Evolutionary conservation across 169 alveolate genomes (phyloP).

Genomic region (Plasmodium falciparum): DNA sequence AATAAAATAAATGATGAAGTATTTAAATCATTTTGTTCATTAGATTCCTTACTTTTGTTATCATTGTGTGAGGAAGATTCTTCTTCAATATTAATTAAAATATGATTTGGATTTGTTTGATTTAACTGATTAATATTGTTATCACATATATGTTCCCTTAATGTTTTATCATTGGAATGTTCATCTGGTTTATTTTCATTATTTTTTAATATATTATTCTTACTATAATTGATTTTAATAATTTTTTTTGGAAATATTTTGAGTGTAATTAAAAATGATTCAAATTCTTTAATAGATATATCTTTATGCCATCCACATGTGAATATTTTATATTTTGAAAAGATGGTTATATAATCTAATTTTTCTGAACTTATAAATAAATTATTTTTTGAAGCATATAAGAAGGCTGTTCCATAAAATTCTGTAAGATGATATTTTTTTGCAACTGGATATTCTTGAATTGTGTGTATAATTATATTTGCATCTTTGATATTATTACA

Average conservation of each 20-base stretch:
- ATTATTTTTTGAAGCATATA: constrained; percentile 81
- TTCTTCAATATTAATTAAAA: constrained; percentile 42
- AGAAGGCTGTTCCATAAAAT: constrained; percentile 84
- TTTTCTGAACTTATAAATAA: constrained; percentile 48
- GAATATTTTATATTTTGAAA: constrained; percentile 79
- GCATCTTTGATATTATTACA: constrained; percentile 81
- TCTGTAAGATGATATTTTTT: constrained; percentile 83
- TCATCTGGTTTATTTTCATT: not conserved
- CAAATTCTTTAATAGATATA: constrained; percentile 83
- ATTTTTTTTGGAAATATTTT: constrained; percentile 84
- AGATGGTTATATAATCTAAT: constrained; percentile 60
- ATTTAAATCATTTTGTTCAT: constrained; percentile 23
- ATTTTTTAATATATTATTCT: not conserved
- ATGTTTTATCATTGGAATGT: not conserved
- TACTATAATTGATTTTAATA: constrained; percentile 63
- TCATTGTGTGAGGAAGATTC: not conserved
- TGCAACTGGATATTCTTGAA: constrained; percentile 87
- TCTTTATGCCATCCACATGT: constrained; percentile 87
- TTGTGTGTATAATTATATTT: constrained; percentile 78
- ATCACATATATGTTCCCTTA: not conserved
- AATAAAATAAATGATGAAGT: constrained; percentile 84
- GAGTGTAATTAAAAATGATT: constrained; percentile 80
- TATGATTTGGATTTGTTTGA: constrained; percentile 31
- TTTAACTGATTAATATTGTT: not conserved
- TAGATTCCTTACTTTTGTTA: not conserved